Percentiles rank a stretch among this genome's conserved stretches.
phyloP scores from a whole-genome alignment of 345 rosid genomes.

The Stellera chamaejasme region DNA sequence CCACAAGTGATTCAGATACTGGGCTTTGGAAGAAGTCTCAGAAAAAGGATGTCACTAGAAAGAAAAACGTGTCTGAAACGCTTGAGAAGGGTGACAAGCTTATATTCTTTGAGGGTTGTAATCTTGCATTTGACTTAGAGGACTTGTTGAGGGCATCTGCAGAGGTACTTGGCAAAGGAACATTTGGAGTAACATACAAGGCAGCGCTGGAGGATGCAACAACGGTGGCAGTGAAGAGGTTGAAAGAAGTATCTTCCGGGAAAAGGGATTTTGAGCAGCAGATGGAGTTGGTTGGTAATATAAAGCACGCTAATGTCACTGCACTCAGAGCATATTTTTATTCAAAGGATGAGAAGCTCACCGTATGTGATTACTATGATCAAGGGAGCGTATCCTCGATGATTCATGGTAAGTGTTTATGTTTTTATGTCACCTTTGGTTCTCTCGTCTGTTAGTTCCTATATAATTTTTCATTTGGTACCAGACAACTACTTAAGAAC shows the following conservation, averaged over 20 bases:
- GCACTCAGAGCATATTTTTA: constrained; percentile 73
- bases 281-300: constrained; percentile 61
- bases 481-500: too few relatives aligned
- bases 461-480: too few relatives aligned
- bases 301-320: constrained; percentile 76
- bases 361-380: constrained; percentile 64
- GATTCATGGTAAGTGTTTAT: constrained; percentile 55
- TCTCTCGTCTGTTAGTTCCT: background rate
- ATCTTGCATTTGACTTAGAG: constrained; percentile 71
- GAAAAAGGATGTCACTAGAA: constrained; percentile 38
- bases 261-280: constrained; percentile 89
- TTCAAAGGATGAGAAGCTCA: constrained; percentile 94
- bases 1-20: constrained; percentile 22
- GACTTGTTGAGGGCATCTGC: constrained; percentile 94
- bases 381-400: constrained; percentile 70
- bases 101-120: constrained; percentile 83
- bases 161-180: constrained; percentile 94
- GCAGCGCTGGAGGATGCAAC: constrained; percentile 79
- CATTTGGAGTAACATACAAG: constrained; percentile 79
- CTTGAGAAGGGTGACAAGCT: constrained; percentile 51
- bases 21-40: constrained; percentile 25
- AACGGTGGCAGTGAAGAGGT: constrained; percentile 85
- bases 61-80: constrained; percentile 42
- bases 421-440: background rate
- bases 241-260: constrained; percentile 67